Conservation (phyloP, 1,284 basidiomycete species). For the Ceratobasidium sp. region DNA sequence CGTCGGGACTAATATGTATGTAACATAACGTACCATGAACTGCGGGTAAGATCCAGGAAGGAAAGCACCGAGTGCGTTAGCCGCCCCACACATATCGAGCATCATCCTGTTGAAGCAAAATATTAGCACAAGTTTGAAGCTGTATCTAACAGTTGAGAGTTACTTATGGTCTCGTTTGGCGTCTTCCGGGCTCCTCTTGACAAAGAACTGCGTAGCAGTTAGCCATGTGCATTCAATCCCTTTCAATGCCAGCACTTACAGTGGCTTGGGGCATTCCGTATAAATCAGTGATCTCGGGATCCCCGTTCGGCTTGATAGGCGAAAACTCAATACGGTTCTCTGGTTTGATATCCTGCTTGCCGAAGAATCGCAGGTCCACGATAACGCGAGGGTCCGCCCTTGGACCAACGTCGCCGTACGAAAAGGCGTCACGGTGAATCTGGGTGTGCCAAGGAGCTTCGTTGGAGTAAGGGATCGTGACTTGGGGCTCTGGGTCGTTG, state of each 20-base stretch:
- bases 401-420: conserved; percentile 51
- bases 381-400: conserved; percentile 48
- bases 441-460: conserved; percentile 50
- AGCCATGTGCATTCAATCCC: conserved; percentile 45
- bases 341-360: conserved; percentile 44
- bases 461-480: conserved; percentile 49
- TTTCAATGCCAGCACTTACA: conserved; percentile 43
- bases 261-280: conserved; percentile 58
- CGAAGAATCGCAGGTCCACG: conserved; percentile 51
- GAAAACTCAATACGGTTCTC: conserved; percentile 51
- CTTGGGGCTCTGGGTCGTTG: conserved; percentile 54
- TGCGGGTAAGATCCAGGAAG: conserved; percentile 37
- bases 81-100: conserved; percentile 25
- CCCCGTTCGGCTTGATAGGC: not conserved
- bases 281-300: conserved; percentile 47
- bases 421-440: conserved; percentile 55
- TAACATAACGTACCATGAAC: conserved; percentile 33
- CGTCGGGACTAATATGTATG: too few relatives aligned
- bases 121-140: too few relatives aligned
- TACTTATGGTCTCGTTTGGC: conserved; percentile 14
- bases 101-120: conserved; percentile 26
- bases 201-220: conserved; percentile 59
- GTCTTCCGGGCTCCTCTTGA: not conserved
- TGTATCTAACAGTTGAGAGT: not conserved
- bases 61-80: conserved; percentile 15